These are phyloP conservation scores for Xylaria sp. DNA, from an alignment of 2,329 filamentous ascomycete species.

Conservation along the genomic window DNA sequence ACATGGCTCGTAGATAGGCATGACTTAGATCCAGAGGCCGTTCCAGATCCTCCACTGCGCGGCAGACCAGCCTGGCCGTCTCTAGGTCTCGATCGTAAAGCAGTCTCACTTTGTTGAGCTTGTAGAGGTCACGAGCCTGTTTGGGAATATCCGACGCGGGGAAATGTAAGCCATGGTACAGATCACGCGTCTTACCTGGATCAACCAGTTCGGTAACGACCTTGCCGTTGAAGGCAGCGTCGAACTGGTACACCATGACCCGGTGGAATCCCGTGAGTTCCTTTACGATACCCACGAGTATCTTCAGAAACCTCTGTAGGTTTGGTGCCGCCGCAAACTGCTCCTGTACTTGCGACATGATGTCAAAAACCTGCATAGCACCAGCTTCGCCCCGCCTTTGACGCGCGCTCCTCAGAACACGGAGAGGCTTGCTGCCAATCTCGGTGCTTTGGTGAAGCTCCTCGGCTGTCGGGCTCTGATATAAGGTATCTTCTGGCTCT, in stretches of 20 bases:
- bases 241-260: slow-evolving; percentile 94
- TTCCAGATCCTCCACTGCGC: slow-evolving; percentile 77
- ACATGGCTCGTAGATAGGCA: slow-evolving; percentile 87
- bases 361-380: slow-evolving; percentile 90
- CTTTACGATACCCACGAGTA: slow-evolving; percentile 86
- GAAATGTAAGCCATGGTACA: slow-evolving; percentile 90
- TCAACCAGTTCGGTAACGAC: slow-evolving; percentile 91
- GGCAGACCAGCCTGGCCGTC: slow-evolving; percentile 84
- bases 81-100: slow-evolving; percentile 86
- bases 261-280: slow-evolving; percentile 91
- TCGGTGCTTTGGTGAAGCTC: slow-evolving; percentile 81
- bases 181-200: slow-evolving; percentile 79
- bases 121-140: slow-evolving; percentile 89
- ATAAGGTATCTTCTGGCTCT: slow-evolving; percentile 77
- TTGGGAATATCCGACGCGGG: slow-evolving; percentile 87
- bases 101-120: slow-evolving; percentile 87
- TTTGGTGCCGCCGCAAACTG: slow-evolving; percentile 79
- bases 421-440: slow-evolving; percentile 79
- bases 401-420: slow-evolving; percentile 78
- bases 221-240: slow-evolving; percentile 81
- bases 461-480: slow-evolving; percentile 76
- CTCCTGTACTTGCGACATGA: slow-evolving; percentile 91
- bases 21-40: slow-evolving; percentile 84
- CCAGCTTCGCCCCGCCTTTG: slow-evolving; percentile 81
- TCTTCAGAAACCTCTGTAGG: slow-evolving; percentile 79